These are phyloP conservation scores for Skeletonema menzelii DNA, from an alignment of 108 stramenopile genomes.

Conservation along the genomic window DNA sequence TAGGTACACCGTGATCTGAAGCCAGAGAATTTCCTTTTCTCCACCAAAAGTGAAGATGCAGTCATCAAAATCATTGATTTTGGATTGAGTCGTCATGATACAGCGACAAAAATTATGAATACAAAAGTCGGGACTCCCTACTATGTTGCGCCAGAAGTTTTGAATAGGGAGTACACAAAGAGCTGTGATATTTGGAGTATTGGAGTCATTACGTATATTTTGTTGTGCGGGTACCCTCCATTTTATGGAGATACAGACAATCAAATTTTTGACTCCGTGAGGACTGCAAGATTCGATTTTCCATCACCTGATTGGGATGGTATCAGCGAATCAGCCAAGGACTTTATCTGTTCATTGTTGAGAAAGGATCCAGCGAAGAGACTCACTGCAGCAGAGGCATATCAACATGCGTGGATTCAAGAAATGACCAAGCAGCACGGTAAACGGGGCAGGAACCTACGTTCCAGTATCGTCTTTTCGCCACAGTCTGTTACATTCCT, in stretches of 20 bases:
- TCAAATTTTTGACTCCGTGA: constrained; percentile 69
- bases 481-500: constrained; percentile 55
- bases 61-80: constrained; percentile 98
- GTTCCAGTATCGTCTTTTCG: constrained; percentile 32
- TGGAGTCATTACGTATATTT: constrained; percentile 86
- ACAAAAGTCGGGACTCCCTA: constrained; percentile 92
- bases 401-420: constrained; percentile 78
- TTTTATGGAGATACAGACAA: constrained; percentile 61
- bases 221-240: constrained; percentile 90
- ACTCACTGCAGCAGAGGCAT: constrained; percentile 71
- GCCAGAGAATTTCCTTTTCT: constrained; percentile 88
- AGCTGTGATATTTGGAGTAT: constrained; percentile 98
- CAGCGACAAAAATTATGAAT: constrained; percentile 82
- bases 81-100: constrained; percentile 91
- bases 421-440: constrained; percentile 23
- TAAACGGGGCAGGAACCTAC: constrained; percentile 3
- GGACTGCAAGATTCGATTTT: constrained; percentile 74
- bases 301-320: constrained; percentile 88
- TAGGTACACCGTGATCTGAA: constrained; percentile 95
- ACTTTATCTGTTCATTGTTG: constrained; percentile 69
- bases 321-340: constrained; percentile 67
- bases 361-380: constrained; percentile 66
- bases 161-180: constrained; percentile 91
- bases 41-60: constrained; percentile 74
- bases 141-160: constrained; percentile 94